These are phyloP conservation scores for Sugiyamaella pinicola DNA, from an alignment of 1,139 yeast genomes.

Conservation along the genomic window DNA sequence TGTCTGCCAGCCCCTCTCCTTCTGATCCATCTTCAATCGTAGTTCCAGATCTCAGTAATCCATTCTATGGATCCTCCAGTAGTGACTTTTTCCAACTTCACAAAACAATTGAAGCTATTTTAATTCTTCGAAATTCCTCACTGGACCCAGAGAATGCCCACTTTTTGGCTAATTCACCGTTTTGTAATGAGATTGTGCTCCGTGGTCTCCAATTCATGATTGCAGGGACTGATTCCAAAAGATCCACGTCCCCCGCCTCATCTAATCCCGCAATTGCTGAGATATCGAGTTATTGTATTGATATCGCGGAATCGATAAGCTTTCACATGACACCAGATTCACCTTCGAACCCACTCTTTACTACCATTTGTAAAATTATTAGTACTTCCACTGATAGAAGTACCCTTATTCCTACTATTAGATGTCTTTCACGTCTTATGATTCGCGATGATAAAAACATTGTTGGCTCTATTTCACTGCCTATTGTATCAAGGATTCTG, in stretches of 20 bases:
- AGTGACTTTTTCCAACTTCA: slow-evolving; percentile 44
- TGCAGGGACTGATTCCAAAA: slow-evolving; percentile 40
- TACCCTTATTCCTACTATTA: slow-evolving; percentile 43
- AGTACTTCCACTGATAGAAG: slow-evolving; percentile 42
- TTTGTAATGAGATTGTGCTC: slow-evolving; percentile 45
- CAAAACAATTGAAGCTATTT: slow-evolving; percentile 60
- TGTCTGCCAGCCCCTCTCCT: neutral
- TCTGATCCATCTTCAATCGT: neutral
- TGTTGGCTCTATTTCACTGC: slow-evolving; percentile 35
- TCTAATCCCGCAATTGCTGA: slow-evolving; percentile 47
- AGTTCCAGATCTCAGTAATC: slow-evolving; percentile 8
- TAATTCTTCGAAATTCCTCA: slow-evolving; percentile 75
- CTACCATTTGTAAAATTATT: slow-evolving; percentile 31
- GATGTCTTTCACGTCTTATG: slow-evolving; percentile 45
- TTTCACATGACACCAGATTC: slow-evolving; percentile 78
- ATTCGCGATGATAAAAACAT: slow-evolving; percentile 44
- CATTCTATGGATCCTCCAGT: slow-evolving; percentile 27
- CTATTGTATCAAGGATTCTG: slow-evolving; percentile 42
- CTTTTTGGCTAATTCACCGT: slow-evolving; percentile 59
- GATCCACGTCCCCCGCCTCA: slow-evolving; percentile 30
- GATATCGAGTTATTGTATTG: slow-evolving; percentile 68
- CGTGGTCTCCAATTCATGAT: slow-evolving; percentile 50
- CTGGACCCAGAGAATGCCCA: slow-evolving; percentile 86
- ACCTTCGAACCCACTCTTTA: slow-evolving; percentile 48
- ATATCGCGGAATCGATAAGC: slow-evolving; percentile 80